phyloP scores from a whole-genome alignment of 768 basidiomycete species.

The Panaeolus cyanescens region DNA sequence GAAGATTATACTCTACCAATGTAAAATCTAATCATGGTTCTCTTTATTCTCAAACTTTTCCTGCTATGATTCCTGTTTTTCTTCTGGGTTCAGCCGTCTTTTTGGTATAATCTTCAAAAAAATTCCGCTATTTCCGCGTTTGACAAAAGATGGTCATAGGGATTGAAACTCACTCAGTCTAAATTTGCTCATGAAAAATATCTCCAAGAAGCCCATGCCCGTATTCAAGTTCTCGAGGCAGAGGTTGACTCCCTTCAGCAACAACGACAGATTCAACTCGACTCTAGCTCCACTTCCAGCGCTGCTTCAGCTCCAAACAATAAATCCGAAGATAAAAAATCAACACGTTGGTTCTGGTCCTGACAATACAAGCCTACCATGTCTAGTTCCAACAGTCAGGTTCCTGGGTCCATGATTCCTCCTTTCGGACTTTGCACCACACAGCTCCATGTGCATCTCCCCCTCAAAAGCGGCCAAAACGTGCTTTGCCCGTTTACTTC shows the following conservation, averaged over 20 bases:
- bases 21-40: constrained; percentile 44
- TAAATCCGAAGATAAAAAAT: background rate
- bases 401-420: background rate
- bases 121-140: constrained; percentile 1
- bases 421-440: background rate
- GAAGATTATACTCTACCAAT: background rate
- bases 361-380: background rate
- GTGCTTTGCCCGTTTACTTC: background rate
- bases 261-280: constrained; percentile 16
- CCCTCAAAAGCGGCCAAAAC: background rate
- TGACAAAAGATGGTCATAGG: constrained; percentile 37
- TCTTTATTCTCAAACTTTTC: constrained; percentile 71
- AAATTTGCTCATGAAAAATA: constrained; percentile 72
- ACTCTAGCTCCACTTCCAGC: background rate
- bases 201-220: constrained; percentile 59
- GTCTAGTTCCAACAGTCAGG: background rate
- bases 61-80: constrained; percentile 78
- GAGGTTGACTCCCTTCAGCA: constrained; percentile 51
- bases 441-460: background rate
- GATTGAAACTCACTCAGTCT: constrained; percentile 63
- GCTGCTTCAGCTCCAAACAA: constrained; percentile 3
- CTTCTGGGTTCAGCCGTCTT: constrained; percentile 81
- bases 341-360: constrained; percentile 1
- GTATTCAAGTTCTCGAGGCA: constrained; percentile 56
- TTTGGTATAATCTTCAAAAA: constrained; percentile 45